These are phyloP conservation scores for Diaporthe ampelina DNA, from an alignment of 2,329 filamentous ascomycete genomes.

Conservation along the genomic window DNA sequence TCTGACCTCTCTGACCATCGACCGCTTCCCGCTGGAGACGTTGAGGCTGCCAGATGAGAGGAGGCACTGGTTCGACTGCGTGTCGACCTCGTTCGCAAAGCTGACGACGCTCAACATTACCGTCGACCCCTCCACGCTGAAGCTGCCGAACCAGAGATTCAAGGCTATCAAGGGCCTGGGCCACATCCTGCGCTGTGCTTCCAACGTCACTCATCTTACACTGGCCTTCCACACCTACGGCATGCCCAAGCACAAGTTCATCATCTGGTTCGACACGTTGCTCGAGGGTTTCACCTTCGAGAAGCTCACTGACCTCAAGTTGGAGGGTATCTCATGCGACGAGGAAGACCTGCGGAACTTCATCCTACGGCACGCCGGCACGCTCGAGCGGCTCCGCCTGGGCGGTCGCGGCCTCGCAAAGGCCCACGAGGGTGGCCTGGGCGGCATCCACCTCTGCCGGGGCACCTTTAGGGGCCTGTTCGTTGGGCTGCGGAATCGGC, in stretches of 20 bases:
- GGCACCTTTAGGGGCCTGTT: conserved; percentile 61
- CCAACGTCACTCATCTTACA: conserved; percentile 54
- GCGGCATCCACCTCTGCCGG: conserved; percentile 60
- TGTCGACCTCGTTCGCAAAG: conserved; percentile 53
- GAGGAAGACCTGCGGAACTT: conserved; percentile 60
- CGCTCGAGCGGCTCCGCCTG: conserved; percentile 58
- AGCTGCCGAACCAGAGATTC: conserved; percentile 54
- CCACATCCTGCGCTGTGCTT: conserved; percentile 56
- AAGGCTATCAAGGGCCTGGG: conserved; percentile 60
- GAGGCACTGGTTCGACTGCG: conserved; percentile 58
- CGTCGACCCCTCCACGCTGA: conserved; percentile 55
- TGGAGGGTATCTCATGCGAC: conserved; percentile 59
- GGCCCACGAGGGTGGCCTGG: conserved; percentile 55
- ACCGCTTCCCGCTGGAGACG: conserved; percentile 59
- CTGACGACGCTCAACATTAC: conserved; percentile 57
- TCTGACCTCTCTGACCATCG: conserved; percentile 56
- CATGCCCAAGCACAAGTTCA: conserved; percentile 56
- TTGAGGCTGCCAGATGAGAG: conserved; percentile 55
- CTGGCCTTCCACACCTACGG: conserved; percentile 59
- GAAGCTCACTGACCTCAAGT: conserved; percentile 56
- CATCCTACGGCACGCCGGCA: conserved; percentile 55
- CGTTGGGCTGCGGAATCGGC: conserved; percentile 53
- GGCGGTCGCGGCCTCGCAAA: conserved; percentile 59
- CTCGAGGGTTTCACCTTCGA: conserved; percentile 54
- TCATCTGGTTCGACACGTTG: conserved; percentile 56